Evolutionary conservation across 1,139 yeast species (phyloP).

Genomic region (Barnettozyma hawaiiensis): DNA sequence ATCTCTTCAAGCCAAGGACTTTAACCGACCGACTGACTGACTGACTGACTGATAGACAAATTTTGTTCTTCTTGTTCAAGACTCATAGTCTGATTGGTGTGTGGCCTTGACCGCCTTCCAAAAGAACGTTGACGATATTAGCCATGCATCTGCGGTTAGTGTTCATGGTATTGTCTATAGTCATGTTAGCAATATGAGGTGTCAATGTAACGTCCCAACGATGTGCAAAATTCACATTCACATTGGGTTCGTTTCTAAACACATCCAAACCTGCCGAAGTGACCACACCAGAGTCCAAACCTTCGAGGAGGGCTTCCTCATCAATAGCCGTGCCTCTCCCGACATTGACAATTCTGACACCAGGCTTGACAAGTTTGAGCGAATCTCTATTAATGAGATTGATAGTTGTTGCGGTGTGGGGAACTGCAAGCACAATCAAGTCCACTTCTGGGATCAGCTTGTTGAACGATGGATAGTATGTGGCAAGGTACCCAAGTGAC

Average conservation of each 20-base stretch:
- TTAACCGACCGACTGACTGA: too few relatives aligned
- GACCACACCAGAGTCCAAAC: slow-evolving; percentile 60
- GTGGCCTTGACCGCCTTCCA: slow-evolving; percentile 26
- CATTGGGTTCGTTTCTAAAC: slow-evolving; percentile 58
- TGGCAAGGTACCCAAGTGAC: slow-evolving; percentile 39
- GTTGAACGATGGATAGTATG: slow-evolving; percentile 37
- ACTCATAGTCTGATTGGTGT: slow-evolving; percentile 6
- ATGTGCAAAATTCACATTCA: slow-evolving; percentile 43
- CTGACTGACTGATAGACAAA: too few relatives aligned
- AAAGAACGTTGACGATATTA: slow-evolving; percentile 41
- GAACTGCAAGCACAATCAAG: slow-evolving; percentile 59
- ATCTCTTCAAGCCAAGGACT: too few relatives aligned
- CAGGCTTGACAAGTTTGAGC: slow-evolving; percentile 42
- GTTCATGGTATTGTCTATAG: slow-evolving; percentile 38
- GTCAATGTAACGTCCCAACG: slow-evolving; percentile 62
- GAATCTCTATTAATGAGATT: slow-evolving; percentile 47
- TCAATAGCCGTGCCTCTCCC: slow-evolving; percentile 75
- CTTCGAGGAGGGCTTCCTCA: slow-evolving; percentile 63
- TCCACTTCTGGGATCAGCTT: slow-evolving; percentile 39
- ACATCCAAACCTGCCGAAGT: slow-evolving; percentile 77
- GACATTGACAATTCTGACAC: slow-evolving; percentile 64
- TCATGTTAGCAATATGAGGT: slow-evolving; percentile 76
- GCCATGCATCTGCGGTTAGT: slow-evolving; percentile 42
- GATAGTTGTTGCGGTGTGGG: slow-evolving; percentile 54
- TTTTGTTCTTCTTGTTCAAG: too few relatives aligned